These are phyloP conservation scores for Citrus reticulata DNA, from an alignment of 345 rosid species.

Conservation along the genomic window DNA sequence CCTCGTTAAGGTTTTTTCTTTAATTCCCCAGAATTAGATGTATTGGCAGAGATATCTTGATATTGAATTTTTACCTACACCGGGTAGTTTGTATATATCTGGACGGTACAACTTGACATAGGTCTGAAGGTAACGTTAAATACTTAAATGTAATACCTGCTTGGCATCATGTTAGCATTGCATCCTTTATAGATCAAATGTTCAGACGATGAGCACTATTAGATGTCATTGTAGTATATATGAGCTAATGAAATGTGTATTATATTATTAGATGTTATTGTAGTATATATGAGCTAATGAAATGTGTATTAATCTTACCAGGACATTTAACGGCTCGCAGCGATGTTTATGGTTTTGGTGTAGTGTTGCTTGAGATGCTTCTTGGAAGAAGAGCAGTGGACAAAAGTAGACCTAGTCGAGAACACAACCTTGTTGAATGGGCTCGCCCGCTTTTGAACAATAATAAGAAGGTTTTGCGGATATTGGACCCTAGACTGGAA, in stretches of 20 bases:
- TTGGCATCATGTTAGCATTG: not conserved
- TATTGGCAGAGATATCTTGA: not conserved
- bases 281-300: conserved; percentile 7
- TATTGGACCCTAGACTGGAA: conserved; percentile 87
- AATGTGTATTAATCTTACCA: conserved; percentile 26
- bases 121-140: not conserved
- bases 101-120: not conserved
- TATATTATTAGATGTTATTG: not conserved
- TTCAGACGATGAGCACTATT: not conserved
- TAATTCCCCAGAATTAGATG: not conserved
- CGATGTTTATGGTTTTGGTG: conserved; percentile 96
- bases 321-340: conserved; percentile 96
- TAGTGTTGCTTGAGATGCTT: conserved; percentile 91
- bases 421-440: conserved; percentile 96
- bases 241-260: conserved; percentile 7
- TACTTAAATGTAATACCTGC: not conserved
- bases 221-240: not conserved
- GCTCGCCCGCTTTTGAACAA: conserved; percentile 84
- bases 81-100: not conserved
- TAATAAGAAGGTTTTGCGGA: conserved; percentile 80
- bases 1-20: not conserved
- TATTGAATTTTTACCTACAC: not conserved
- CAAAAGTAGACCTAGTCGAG: conserved; percentile 83
- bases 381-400: conserved; percentile 95
- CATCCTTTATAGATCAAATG: not conserved